These are phyloP conservation scores for Amaranthus palmeri DNA, from an alignment of 148 eudicot genomes.

Conservation along the genomic window DNA sequence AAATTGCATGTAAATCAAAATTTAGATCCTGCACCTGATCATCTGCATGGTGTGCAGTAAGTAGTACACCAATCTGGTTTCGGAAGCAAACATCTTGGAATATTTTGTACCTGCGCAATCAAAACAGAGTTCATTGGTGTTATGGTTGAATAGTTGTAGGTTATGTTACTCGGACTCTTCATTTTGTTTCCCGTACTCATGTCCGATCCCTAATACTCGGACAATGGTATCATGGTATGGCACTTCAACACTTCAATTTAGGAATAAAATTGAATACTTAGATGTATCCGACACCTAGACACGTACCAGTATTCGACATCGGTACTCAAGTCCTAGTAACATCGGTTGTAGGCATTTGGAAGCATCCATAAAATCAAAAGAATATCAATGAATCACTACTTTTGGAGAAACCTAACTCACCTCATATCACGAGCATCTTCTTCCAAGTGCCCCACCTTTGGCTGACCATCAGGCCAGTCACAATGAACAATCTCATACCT, in stretches of 20 bases:
- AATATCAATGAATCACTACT: not conserved
- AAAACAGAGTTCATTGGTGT: conserved; percentile 4
- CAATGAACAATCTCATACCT: conserved; percentile 57
- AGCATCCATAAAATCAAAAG: not conserved
- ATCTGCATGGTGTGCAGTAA: conserved; percentile 94
- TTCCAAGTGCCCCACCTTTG: conserved; percentile 82
- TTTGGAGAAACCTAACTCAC: conserved; percentile 28
- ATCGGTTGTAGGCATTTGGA: not conserved
- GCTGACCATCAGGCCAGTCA: conserved; percentile 79
- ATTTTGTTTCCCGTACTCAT: no score
- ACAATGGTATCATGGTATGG: no score
- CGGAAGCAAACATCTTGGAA: conserved; percentile 53
- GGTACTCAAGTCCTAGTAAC: no score
- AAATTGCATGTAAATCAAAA: not conserved
- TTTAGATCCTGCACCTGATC: conserved; percentile 63
- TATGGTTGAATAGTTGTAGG: not conserved
- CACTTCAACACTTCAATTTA: no score
- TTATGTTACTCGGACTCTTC: not conserved
- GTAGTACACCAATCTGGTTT: conserved; percentile 54
- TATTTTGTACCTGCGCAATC: conserved; percentile 49
- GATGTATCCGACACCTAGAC: no score
- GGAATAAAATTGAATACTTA: no score
- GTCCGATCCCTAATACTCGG: no score
- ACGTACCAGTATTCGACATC: no score
- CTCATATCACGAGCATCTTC: conserved; percentile 91